Evolutionary conservation across 208 protist species (phyloP), one percentile per base, ranked within the genome.

Genomic region (Jaenimonas drosophilae): DNA sequence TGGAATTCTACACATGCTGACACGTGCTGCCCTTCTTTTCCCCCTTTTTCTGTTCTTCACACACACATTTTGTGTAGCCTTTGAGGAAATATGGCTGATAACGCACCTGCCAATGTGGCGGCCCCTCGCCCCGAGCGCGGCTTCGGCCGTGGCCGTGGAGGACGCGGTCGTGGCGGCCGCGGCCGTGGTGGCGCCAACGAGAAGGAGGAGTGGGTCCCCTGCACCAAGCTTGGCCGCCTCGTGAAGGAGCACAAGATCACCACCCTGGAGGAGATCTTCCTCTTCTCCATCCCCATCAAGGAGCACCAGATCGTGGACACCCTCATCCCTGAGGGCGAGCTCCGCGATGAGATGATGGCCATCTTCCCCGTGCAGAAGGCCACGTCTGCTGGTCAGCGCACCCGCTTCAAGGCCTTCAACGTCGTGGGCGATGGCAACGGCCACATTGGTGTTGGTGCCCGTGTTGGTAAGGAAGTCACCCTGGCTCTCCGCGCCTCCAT

Each of bases 291-390:
- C 38, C 96, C 97, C 70, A 98, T 99, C 88, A 99, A 99, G 89
- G 98, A 99, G 82, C 76, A 88, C 70, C 93, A 99, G 88, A 99
- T 99, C 72, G 82, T 99, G 51, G 98, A 99, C 57, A 56, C 88
- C 44, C 98, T 99, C 82, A 80, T 99, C 48, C 46, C 46, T 21
- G 76, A 87, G 51, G 54, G 72, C 44, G 56, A 72, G 26, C 70
- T 95, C 33, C 64, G 75, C 24, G 94, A 97, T 37, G 81, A 96
- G 61, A 97, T 99, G 50, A 97, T 99, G 87, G 97, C 98, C 72
- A 97, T 99, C 62, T 94, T 92, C 71, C 96, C 98, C 52, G 98
- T 99, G 36, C 98, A 99, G 87, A 99, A 99, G 92, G 97, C 99
- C 76, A 99, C 98, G 42, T 75, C 76, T 66, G 98, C 98, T 58